Base-by-base conservation (phyloP, 1,284 basidiomycete genomes). In the Golubevia pallescens region DNA sequence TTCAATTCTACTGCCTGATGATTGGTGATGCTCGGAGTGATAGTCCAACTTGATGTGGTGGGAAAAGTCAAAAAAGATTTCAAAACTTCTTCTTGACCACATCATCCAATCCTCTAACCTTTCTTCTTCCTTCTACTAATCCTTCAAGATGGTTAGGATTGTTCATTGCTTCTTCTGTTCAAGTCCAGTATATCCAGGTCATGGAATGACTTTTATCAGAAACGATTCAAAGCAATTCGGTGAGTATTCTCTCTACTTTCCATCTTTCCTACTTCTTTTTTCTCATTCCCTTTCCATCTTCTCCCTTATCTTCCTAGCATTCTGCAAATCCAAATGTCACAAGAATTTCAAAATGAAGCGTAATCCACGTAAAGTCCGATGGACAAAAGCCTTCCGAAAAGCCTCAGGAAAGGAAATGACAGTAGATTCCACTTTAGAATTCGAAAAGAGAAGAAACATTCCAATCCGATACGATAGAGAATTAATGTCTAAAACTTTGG, bases 361-460 rank as follows among this genome's bases (percentile, higher is more conserved):
- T 60, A 99, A 99, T 88, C 97, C 97, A 58, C 91, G 97, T 73
- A 99, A 99, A 88, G 95, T 99, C 60, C 90, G 94, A 80, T 99
- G 97, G 97, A 99, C 97, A 63, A 99, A 99, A 87, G 97, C 97
- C 16, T 99, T 99, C 90, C 90, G 97, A 78, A 97, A 96, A 86
- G 94, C 97, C 23, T 93, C 95, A 67, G 97, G 97, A 73, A 99
- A 99, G 88, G 97, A 99, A 88, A 99, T 99, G 97, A 96, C 93
- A 13, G 93, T 99, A 81, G 97, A 99, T 88, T 93, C 95, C 0
- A 99, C 96, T 1, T 94, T 98, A 86, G 95, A 98, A 86, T 99
- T 99, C 86, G 97, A 99, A 89, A 99, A 99, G 88, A 91, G 97
- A 77, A 91, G 97, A 87, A 97, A 99, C 86, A 91, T 98, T 14